phyloP scores from a whole-genome alignment of 805 yeast species.

The Lipomyces anomalus region DNA sequence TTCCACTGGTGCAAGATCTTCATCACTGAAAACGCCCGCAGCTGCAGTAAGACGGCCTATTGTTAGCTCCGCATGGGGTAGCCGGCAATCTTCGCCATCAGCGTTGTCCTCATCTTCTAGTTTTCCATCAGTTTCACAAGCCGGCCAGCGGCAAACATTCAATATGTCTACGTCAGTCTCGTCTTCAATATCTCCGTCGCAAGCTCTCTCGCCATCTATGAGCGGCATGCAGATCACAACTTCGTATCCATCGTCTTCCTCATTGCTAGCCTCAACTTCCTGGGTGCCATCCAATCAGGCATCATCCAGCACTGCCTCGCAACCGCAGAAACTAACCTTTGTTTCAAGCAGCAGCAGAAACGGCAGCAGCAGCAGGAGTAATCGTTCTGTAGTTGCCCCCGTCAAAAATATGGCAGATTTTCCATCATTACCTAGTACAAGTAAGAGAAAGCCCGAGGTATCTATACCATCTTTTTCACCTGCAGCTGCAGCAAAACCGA shows the following conservation, averaged over 20 bases:
- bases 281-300: neutral
- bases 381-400: constrained; percentile 17
- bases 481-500: neutral
- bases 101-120: constrained; percentile 1
- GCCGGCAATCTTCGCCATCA: neutral
- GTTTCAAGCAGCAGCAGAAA: constrained; percentile 8
- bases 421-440: constrained; percentile 17
- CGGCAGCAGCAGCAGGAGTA: constrained; percentile 10
- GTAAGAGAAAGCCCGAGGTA: neutral
- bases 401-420: constrained; percentile 3
- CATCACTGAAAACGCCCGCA: neutral
- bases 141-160: neutral
- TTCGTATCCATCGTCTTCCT: neutral
- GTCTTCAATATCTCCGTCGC: neutral
- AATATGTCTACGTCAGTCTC: neutral
- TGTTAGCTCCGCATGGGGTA: constrained; percentile 5
- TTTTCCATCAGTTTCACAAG: neutral
- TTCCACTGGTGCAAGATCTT: neutral
- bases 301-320: constrained; percentile 1
- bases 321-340: constrained; percentile 4
- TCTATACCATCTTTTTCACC: neutral
- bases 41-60: neutral
- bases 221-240: neutral
- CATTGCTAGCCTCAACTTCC: neutral
- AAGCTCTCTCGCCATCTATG: neutral